Conservation (phyloP, 2,329 filamentous ascomycete species). For the Cytospora leucostoma region DNA sequence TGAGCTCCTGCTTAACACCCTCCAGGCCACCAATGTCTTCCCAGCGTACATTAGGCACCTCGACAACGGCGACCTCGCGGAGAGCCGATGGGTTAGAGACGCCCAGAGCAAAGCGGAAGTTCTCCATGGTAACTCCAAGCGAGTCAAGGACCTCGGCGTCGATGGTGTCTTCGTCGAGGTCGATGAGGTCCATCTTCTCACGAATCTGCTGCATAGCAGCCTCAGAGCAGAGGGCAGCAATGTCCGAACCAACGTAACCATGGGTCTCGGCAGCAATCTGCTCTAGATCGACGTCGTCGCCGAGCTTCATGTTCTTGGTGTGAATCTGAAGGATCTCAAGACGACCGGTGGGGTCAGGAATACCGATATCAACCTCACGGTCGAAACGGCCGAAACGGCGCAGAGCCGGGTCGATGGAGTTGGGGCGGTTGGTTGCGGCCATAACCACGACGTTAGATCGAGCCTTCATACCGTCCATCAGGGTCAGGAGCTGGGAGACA, state of each 20-base stretch:
- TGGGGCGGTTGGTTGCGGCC: slow-evolving; percentile 97
- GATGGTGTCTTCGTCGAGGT: slow-evolving; percentile 98
- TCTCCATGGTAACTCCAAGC: slow-evolving; percentile 98
- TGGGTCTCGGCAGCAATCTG: slow-evolving; percentile 97
- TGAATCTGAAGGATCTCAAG: slow-evolving; percentile 99
- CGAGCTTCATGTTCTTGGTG: slow-evolving; percentile 99
- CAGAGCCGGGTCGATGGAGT: slow-evolving; percentile 96
- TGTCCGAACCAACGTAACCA: slow-evolving; percentile 97
- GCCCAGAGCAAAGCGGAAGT: slow-evolving; percentile 98
- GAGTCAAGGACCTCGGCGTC: slow-evolving; percentile 98
- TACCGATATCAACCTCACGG: slow-evolving; percentile 97
- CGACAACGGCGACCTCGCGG: slow-evolving; percentile 97
- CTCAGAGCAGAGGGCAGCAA: slow-evolving; percentile 97
- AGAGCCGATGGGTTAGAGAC: slow-evolving; percentile 98
- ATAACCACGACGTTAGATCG: slow-evolving; percentile 98
- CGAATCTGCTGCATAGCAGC: slow-evolving; percentile 99
- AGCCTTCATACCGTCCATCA: slow-evolving; percentile 99
- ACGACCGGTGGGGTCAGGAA: slow-evolving; percentile 95
- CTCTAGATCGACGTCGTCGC: slow-evolving; percentile 93
- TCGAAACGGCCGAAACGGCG: slow-evolving; percentile 98
- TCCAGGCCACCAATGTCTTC: slow-evolving; percentile 99
- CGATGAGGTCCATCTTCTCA: slow-evolving; percentile 99
- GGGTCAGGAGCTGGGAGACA: slow-evolving; percentile 89
- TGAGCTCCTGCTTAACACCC: slow-evolving; percentile 98
- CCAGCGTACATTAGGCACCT: slow-evolving; percentile 99